Conservation (phyloP, 108 stramenopile genomes). For the Pseudonitzschia delicatissima region DNA sequence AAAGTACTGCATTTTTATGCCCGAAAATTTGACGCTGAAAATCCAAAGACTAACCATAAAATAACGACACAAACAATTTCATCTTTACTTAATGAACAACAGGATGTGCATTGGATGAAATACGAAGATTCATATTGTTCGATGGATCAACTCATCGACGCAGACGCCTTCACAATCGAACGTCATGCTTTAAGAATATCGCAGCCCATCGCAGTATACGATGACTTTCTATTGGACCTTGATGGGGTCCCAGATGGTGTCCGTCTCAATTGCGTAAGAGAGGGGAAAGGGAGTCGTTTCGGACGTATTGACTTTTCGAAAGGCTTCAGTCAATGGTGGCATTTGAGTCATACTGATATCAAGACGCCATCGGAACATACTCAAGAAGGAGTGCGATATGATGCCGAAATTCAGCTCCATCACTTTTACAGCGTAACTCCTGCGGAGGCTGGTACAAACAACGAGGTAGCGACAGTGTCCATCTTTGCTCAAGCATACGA, state of each 20-base stretch:
- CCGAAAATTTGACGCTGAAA: no score
- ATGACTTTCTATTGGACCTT: not conserved
- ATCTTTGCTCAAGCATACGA: conserved; percentile 42
- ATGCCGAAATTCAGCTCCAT: conserved; percentile 41
- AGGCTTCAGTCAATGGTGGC: conserved; percentile 28
- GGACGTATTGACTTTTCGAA: conserved; percentile 31
- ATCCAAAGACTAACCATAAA: no score
- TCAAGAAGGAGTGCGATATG: conserved; percentile 47
- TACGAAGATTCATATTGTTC: conserved; percentile 28
- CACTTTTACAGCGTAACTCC: conserved; percentile 32
- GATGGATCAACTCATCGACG: conserved; percentile 28
- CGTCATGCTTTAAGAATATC: conserved; percentile 38
- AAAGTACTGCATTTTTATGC: no score
- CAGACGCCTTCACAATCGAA: conserved; percentile 34
- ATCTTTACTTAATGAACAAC: not conserved
- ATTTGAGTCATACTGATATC: conserved; percentile 38
- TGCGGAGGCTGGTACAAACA: conserved; percentile 8
- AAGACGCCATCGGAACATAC: conserved; percentile 44
- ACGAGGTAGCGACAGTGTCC: conserved; percentile 36
- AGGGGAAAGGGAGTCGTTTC: conserved; percentile 19
- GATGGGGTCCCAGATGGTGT: conserved; percentile 10
- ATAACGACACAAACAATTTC: no score
- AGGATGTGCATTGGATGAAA: conserved; percentile 44
- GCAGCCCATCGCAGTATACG: conserved; percentile 21
- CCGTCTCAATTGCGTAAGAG: conserved; percentile 2